A percentile compares a stretch with the other conserved stretches of the same genome.
phyloP scores from a whole-genome alignment of 2,329 filamentous ascomycete genomes.

The Penicillium paneum region DNA sequence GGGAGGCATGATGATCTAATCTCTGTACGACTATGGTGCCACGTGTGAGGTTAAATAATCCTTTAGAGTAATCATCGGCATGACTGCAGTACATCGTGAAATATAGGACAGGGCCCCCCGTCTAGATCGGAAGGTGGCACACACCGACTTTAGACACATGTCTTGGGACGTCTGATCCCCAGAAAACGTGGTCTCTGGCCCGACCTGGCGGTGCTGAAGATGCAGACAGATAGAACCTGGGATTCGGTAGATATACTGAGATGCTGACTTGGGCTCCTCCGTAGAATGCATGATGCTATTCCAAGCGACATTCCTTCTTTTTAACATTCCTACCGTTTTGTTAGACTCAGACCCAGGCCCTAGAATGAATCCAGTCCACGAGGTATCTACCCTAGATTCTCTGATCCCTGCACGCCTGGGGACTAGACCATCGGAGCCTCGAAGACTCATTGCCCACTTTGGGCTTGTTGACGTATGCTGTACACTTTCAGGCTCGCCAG shows the following conservation, averaged over 20 bases:
- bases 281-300: not conserved
- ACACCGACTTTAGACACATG: conserved; percentile 18
- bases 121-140: not conserved
- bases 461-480: not conserved
- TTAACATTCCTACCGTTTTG: not conserved
- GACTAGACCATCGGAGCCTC: not conserved
- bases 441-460: not conserved
- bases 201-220: conserved; percentile 11
- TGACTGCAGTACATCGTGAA: not conserved
- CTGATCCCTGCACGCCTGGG: not conserved
- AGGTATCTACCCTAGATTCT: not conserved
- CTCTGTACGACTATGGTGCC: conserved; percentile 14
- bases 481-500: not conserved
- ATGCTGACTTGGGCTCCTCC: not conserved
- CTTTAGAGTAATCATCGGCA: conserved; percentile 3
- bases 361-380: not conserved
- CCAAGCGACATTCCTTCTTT: not conserved
- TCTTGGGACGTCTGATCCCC: conserved; percentile 3
- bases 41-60: conserved; percentile 12
- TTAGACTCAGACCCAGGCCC: conserved; percentile 1
- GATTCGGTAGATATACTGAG: not conserved
- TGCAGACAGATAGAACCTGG: no score
- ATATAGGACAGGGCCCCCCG: not conserved
- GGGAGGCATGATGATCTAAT: not conserved
- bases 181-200: conserved; percentile 17